Evolutionary conservation across 2,329 filamentous ascomycete genomes (phyloP).

Genomic region (Chaetomiaceae sp.): DNA sequence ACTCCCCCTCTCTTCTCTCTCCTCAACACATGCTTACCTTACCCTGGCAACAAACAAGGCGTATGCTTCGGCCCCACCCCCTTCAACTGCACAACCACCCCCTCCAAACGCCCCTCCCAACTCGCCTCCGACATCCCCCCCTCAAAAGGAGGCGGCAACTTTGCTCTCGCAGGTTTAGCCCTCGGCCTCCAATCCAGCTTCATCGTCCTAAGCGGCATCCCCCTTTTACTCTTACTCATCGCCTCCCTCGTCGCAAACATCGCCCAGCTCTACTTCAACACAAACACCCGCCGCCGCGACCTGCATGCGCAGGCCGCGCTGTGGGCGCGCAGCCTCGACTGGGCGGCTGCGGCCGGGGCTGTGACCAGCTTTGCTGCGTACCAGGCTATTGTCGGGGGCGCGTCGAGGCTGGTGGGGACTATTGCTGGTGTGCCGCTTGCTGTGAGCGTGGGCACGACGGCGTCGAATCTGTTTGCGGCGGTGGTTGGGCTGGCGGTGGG

Average conservation of each 20-base stretch:
- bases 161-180: slow-evolving; percentile 18
- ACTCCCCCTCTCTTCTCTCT: background rate
- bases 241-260: slow-evolving; percentile 17
- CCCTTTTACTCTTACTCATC: slow-evolving; percentile 17
- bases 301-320: slow-evolving; percentile 21
- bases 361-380: slow-evolving; percentile 15
- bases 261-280: slow-evolving; percentile 20
- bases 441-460: slow-evolving; percentile 13
- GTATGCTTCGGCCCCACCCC: slow-evolving; percentile 23
- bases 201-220: slow-evolving; percentile 20
- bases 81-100: slow-evolving; percentile 16
- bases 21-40: background rate
- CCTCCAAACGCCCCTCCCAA: slow-evolving; percentile 6
- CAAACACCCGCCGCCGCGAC: background rate
- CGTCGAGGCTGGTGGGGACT: slow-evolving; percentile 14
- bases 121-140: slow-evolving; percentile 11
- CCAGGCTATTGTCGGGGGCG: slow-evolving; percentile 10
- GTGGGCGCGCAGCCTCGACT: slow-evolving; percentile 24
- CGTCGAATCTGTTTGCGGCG: slow-evolving; percentile 20
- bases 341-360: slow-evolving; percentile 20
- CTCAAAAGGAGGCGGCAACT: slow-evolving; percentile 17
- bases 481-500: slow-evolving; percentile 17
- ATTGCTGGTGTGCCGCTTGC: slow-evolving; percentile 9
- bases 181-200: slow-evolving; percentile 22
- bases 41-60: slow-evolving; percentile 2